A percentile compares a stretch with the other conserved stretches of the same genome.
These are phyloP conservation scores for Hemerocallis citrina DNA, from an alignment of 106 monocot genomes.

Conservation along the genomic window DNA sequence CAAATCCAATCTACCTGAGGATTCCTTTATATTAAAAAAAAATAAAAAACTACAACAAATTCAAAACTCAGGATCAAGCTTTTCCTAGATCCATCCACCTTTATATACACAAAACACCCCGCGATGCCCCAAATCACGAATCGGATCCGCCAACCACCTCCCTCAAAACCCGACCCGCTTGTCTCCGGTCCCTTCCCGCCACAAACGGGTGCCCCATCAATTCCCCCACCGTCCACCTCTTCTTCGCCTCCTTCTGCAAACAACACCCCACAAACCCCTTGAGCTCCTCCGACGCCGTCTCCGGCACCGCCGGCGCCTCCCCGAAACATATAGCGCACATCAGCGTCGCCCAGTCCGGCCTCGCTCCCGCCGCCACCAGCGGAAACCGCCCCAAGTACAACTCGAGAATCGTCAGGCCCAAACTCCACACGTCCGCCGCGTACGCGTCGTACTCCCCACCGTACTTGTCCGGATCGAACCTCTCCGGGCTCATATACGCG, in stretches of 20 bases:
- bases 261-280: conserved; percentile 56
- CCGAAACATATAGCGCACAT: conserved; percentile 94
- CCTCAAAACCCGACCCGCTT: conserved; percentile 20
- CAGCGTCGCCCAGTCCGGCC: conserved; percentile 75
- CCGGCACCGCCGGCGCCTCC: conserved; percentile 39
- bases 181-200: conserved; percentile 15
- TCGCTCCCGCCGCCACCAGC: conserved; percentile 52
- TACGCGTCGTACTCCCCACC: conserved; percentile 55
- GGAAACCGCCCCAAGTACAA: conserved; percentile 53
- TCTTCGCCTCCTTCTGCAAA: conserved; percentile 54
- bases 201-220: conserved; percentile 72
- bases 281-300: conserved; percentile 34
- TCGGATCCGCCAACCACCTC: no score
- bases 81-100: no score
- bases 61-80: no score
- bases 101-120: no score
- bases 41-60: no score
- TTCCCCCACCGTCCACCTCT: conserved; percentile 55
- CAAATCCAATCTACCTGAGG: no score
- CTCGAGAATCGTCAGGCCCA: conserved; percentile 64
- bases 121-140: no score
- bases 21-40: no score
- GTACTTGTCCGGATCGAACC: conserved; percentile 62
- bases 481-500: conserved; percentile 90
- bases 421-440: conserved; percentile 77